Evolutionary conservation across 345 rosid species (phyloP), one percentile per base, ranked within the genome.

Genomic region (Rhodamnia rubescens): DNA sequence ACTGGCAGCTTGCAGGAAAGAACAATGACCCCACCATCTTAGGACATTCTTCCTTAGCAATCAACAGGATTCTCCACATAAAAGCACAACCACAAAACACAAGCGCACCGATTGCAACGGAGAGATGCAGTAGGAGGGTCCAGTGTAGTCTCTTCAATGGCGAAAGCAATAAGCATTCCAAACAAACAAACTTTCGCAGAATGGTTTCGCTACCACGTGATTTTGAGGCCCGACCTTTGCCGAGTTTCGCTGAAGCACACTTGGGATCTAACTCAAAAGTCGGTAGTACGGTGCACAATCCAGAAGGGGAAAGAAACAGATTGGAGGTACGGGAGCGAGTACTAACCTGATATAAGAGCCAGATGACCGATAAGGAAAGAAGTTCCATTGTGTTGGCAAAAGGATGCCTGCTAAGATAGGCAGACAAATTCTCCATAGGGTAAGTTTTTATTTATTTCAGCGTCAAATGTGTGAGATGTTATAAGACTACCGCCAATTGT

Each of bases 401-500:
- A 1, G 20, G 18, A 6, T 0, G 18, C 6, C 9, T 29, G 74
- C 20, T 9, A 59, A 13, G n/a, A 12, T 26, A 58, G 64, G 64
- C 20, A 27, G 7, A 27, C 40, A 59, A 59, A 12, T 59, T 61
- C 20, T 0, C 0, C 40, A 13, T 1, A 27, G 40, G 10, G 2
- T 15, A 27, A 59, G 4, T 6, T 59, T n/a, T 27, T 9, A 27
- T 0, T 59, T 56, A 56, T 24, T 57, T 57, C 7, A 0, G 14
- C 64, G 11, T 57, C 5, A 57, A 26, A 57, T 13, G 64, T 57
- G 14, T 4, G 59, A 55, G 64, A 57, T 11, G 26, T 57, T 57
- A 12, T 26, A 26, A 26, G n/a, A 57, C 0, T 4, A 57, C 13
- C 11, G 47, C 11, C 61, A 57, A 11, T 2, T 5, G 14, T 58